Conservation (phyloP, 306 rosid genomes). For the Urtica urens region DNA sequence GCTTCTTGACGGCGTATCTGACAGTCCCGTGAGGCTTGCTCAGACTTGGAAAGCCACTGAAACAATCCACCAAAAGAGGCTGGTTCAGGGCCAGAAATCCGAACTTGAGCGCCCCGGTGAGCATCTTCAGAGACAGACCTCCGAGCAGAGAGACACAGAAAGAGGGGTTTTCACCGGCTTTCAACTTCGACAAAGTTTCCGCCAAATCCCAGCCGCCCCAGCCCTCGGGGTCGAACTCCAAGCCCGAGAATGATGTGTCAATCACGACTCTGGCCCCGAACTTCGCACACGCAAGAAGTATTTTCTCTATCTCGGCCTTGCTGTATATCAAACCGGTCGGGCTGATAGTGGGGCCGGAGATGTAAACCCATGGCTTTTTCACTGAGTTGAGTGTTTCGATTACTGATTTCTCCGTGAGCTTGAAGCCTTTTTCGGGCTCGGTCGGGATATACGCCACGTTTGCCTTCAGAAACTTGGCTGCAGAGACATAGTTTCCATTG, state of each 20-base stretch:
- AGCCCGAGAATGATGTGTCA: constrained; percentile 89
- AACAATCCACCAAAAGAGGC: constrained; percentile 41
- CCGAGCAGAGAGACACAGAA: constrained; percentile 82
- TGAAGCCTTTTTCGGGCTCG: constrained; percentile 42
- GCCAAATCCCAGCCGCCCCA: constrained; percentile 86
- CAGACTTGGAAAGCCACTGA: constrained; percentile 68
- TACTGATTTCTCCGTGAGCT: constrained; percentile 56
- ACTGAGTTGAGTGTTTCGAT: constrained; percentile 40
- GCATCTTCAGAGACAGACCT: constrained; percentile 73
- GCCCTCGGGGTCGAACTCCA: constrained; percentile 65
- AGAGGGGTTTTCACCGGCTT: constrained; percentile 35
- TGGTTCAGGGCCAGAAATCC: constrained; percentile 71
- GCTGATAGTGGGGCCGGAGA: constrained; percentile 87
- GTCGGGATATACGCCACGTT: constrained; percentile 52
- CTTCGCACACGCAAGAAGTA: constrained; percentile 56
- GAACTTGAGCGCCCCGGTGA: constrained; percentile 63
- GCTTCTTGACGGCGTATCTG: constrained; percentile 78
- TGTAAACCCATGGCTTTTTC: constrained; percentile 75
- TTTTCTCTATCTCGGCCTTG: constrained; percentile 53
- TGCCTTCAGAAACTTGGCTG: constrained; percentile 82
- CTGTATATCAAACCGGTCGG: constrained; percentile 84
- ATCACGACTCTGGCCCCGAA: constrained; percentile 81
- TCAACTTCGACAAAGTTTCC: constrained; percentile 44
- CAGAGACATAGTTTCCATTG: constrained; percentile 76
- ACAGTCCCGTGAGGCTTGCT: constrained; percentile 76